A percentile compares a stretch with the other conserved stretches of the same genome.
phyloP scores from a whole-genome alignment of 2,329 filamentous ascomycete genomes.

The Epichloe brachyelytri region DNA sequence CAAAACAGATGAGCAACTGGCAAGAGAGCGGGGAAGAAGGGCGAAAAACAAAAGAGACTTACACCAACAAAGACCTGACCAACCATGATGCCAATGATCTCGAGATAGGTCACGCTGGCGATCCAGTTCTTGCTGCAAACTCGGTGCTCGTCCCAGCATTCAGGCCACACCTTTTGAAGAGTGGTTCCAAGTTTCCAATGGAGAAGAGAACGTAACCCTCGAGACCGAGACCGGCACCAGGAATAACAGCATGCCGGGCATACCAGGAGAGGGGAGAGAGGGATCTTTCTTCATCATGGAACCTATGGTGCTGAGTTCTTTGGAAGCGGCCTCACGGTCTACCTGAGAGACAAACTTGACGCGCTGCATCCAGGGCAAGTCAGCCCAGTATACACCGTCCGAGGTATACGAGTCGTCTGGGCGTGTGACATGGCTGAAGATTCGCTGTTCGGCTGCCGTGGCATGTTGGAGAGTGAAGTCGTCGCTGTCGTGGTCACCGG shows the following conservation, averaged over 20 bases:
- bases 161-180: slow-evolving; percentile 66
- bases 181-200: slow-evolving; percentile 79
- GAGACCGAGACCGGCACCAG: slow-evolving; percentile 80
- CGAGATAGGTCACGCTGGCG: slow-evolving; percentile 75
- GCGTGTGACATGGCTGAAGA: slow-evolving; percentile 69
- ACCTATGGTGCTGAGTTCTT: slow-evolving; percentile 57
- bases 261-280: slow-evolving; percentile 75
- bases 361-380: slow-evolving; percentile 59
- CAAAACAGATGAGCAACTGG: slow-evolving; percentile 10
- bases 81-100: slow-evolving; percentile 89
- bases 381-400: slow-evolving; percentile 86
- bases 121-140: slow-evolving; percentile 73
- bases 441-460: slow-evolving; percentile 39
- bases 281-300: slow-evolving; percentile 78
- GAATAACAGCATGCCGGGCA: slow-evolving; percentile 80
- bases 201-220: slow-evolving; percentile 97
- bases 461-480: slow-evolving; percentile 29
- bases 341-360: slow-evolving; percentile 63
- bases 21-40: not conserved
- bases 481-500: slow-evolving; percentile 34
- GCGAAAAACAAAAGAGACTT: slow-evolving; percentile 17
- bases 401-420: slow-evolving; percentile 79
- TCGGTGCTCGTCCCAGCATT: slow-evolving; percentile 58
- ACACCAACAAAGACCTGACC: slow-evolving; percentile 83
- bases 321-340: slow-evolving; percentile 54